Base-by-base conservation (phyloP, 768 basidiomycete genomes). In the Calocybe indica region DNA sequence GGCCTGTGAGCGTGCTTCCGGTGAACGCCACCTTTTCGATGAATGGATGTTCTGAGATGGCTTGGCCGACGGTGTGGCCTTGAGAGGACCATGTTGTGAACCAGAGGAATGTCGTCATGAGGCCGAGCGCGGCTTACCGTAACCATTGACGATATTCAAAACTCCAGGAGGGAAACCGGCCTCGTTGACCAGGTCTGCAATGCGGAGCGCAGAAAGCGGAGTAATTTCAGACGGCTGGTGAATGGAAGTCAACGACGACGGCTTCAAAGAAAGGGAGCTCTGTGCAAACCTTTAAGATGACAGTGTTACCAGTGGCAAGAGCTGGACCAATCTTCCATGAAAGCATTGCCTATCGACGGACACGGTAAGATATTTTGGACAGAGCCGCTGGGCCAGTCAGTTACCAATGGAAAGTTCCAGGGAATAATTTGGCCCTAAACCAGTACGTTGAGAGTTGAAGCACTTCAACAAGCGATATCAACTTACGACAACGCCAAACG, bases 11-110 rank as follows among this genome's bases (percentile, higher is more conserved):
- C 0, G 87, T 88, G 49, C 83, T 85, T 2, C 90, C 91, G 1
- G 92, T 94, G 71, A 94, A 93, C 0, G 89, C 82, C 15, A 92
- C 72, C 69, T 85, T 86, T 50, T 79, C 73, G 54, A 87, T 60
- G 5, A 48, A 63, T 54, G 70, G 70, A 64, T 87, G 83, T 33
- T 70, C 63, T 5, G 72, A 58, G 47, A 88, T 79, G n/a, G 84
- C 81, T 15, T 79, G 58, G 0, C 86, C 85, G 8, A 76, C 82
- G 8, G 73, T 76, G 15, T 43, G 36, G 1, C 83, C 83, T 55
- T n/a, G 29, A 32, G 31, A 15, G 7, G 7, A 30, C 10, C 8
- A 30, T 1, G 15, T 32, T n/a, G 22, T 22, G 22, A 22, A 22
- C 1, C 22, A 22, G 22, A 22, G 22, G 22, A 22, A 22, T 2